Conservation (phyloP, 192 early-diverging fungal genomes). For the Kickxella alabastrina region DNA sequence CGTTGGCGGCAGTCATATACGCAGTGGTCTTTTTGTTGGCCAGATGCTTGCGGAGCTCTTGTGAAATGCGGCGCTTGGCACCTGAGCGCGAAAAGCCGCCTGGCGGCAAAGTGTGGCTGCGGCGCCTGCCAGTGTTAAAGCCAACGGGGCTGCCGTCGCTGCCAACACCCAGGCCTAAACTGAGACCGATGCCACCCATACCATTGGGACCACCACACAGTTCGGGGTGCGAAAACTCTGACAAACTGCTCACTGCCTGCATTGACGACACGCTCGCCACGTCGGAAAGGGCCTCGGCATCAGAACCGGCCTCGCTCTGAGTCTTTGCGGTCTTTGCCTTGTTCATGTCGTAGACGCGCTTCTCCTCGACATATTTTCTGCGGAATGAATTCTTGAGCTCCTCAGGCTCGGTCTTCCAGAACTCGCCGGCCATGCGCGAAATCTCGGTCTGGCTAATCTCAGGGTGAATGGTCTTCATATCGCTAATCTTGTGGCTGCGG, state of each 20-base stretch:
- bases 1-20: constrained; percentile 14
- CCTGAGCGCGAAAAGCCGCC: constrained; percentile 31
- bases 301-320: constrained; percentile 24
- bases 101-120: constrained; percentile 46
- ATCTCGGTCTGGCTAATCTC: constrained; percentile 51
- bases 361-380: constrained; percentile 36
- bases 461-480: constrained; percentile 36
- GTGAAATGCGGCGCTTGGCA: constrained; percentile 47
- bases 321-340: constrained; percentile 35
- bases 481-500: constrained; percentile 45
- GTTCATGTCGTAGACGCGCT: constrained; percentile 51
- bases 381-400: constrained; percentile 34
- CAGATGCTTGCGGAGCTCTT: constrained; percentile 50
- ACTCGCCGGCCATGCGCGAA: constrained; percentile 48
- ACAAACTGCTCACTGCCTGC: background rate
- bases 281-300: constrained; percentile 15
- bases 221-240: background rate
- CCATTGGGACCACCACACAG: background rate
- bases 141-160: constrained; percentile 13
- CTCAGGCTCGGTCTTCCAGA: constrained; percentile 36
- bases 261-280: constrained; percentile 9
- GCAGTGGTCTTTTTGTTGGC: constrained; percentile 38
- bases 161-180: constrained; percentile 17
- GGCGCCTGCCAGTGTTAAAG: constrained; percentile 38
- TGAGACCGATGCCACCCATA: background rate